Conservation (phyloP, 2,329 filamentous ascomycete species). For the Atkinsonella hypoxylon region DNA sequence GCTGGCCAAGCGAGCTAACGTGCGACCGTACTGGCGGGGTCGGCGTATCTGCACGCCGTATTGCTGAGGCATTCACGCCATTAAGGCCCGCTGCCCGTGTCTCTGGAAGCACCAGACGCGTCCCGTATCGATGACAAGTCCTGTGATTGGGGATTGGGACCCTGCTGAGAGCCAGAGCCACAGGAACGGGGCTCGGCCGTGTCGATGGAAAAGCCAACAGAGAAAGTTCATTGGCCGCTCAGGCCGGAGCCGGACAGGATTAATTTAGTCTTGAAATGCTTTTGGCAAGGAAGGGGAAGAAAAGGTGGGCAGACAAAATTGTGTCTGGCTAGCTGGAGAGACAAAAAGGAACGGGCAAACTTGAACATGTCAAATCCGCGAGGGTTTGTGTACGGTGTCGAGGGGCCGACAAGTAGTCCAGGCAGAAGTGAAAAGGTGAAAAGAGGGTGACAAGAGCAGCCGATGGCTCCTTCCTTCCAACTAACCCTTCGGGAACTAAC, state of each 20-base stretch:
- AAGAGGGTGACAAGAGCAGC: not conserved
- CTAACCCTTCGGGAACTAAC: not conserved
- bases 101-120: constrained; percentile 5
- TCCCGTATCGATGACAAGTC: constrained; percentile 3
- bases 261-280: not conserved
- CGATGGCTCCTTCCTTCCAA: constrained; percentile 4
- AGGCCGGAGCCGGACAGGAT: not conserved
- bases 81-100: constrained; percentile 2
- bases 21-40: no score
- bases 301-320: not conserved
- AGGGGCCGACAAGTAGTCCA: not conserved
- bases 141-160: constrained; percentile 1
- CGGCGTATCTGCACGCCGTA: not conserved
- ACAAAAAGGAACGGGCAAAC: not conserved
- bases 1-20: no score
- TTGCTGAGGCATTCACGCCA: not conserved
- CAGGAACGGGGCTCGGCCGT: constrained; percentile 1
- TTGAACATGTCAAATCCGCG: not conserved
- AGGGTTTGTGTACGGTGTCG: not conserved
- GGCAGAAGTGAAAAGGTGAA: not conserved
- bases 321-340: not conserved
- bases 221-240: not conserved
- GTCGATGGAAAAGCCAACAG: not conserved
- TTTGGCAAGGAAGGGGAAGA: not conserved
- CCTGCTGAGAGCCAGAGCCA: not conserved